phyloP scores from a whole-genome alignment of 2,329 filamentous ascomycete species.

The Microascus cirrosus region DNA sequence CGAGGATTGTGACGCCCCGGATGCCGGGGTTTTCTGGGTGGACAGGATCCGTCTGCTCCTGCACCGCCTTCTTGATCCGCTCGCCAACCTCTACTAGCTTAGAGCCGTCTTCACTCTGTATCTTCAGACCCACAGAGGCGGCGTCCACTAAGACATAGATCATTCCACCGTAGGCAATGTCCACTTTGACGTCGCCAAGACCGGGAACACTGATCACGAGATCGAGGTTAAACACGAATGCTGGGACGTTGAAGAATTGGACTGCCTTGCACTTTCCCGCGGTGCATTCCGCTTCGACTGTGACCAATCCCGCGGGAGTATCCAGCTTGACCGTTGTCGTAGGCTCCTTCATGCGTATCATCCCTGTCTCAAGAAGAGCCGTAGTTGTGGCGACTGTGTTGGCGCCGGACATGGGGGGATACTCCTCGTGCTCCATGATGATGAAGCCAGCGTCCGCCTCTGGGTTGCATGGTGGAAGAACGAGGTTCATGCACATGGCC shows the following conservation, averaged over 20 bases:
- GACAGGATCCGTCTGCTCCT: constrained; percentile 19
- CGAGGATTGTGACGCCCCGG: constrained; percentile 24
- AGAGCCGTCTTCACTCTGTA: constrained; percentile 18
- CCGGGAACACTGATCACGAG: constrained; percentile 25
- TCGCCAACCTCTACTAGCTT: constrained; percentile 28
- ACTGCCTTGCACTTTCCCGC: constrained; percentile 29
- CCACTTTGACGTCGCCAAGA: constrained; percentile 24
- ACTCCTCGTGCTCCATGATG: neutral
- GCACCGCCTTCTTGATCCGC: constrained; percentile 26
- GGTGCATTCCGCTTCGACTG: neutral
- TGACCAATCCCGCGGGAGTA: neutral
- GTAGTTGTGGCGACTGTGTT: neutral
- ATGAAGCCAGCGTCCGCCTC: neutral
- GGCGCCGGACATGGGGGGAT: neutral
- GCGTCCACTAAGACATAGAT: constrained; percentile 14
- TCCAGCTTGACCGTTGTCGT: neutral
- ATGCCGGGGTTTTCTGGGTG: constrained; percentile 31
- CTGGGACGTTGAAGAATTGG: constrained; percentile 30
- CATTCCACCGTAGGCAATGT: constrained; percentile 27
- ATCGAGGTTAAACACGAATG: constrained; percentile 28
- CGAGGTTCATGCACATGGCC: neutral
- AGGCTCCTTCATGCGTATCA: constrained; percentile 14
- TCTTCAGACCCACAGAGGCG: constrained; percentile 19
- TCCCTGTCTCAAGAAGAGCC: neutral
- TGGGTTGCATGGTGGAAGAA: neutral